Conservation (phyloP, 1,139 yeast species). For the Blastobotrys serpentis region DNA sequence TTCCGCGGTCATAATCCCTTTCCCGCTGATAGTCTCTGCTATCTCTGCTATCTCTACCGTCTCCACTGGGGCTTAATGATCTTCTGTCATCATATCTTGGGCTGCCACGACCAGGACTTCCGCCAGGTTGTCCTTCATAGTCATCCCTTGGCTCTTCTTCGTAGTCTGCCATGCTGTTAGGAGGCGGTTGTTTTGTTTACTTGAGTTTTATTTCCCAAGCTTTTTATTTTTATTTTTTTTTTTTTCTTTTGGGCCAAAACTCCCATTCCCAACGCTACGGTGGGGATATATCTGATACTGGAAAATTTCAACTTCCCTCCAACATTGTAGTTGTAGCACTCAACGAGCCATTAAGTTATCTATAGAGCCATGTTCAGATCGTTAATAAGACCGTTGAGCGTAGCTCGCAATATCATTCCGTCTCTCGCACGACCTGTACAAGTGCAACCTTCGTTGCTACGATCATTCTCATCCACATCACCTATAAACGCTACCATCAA, state of each 20-base stretch:
- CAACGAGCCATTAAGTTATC: no score
- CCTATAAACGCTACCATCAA: constrained; percentile 31
- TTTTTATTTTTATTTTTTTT: not conserved
- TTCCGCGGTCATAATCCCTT: constrained; percentile 12
- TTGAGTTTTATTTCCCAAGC: no score
- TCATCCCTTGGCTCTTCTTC: constrained; percentile 19
- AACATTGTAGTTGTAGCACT: no score
- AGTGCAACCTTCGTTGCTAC: not conserved
- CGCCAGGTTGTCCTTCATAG: constrained; percentile 8
- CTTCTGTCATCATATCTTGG: constrained; percentile 30
- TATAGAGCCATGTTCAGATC: constrained; percentile 8
- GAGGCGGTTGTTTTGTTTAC: not conserved
- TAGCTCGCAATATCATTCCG: not conserved
- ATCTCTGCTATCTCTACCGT: no score
- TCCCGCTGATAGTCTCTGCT: constrained; percentile 12
- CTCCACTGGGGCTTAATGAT: constrained; percentile 22
- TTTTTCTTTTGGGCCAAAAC: not conserved
- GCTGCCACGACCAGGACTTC: constrained; percentile 8
- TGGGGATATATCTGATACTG: not conserved
- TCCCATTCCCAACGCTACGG: not conserved
- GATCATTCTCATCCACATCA: constrained; percentile 13
- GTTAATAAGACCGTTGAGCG: constrained; percentile 5
- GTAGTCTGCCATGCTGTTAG: constrained; percentile 21
- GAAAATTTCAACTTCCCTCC: not conserved
- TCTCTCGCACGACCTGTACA: not conserved